Evolutionary conservation across 2,329 filamentous ascomycete species (phyloP).

Genomic region (Sarocladium strictum): DNA sequence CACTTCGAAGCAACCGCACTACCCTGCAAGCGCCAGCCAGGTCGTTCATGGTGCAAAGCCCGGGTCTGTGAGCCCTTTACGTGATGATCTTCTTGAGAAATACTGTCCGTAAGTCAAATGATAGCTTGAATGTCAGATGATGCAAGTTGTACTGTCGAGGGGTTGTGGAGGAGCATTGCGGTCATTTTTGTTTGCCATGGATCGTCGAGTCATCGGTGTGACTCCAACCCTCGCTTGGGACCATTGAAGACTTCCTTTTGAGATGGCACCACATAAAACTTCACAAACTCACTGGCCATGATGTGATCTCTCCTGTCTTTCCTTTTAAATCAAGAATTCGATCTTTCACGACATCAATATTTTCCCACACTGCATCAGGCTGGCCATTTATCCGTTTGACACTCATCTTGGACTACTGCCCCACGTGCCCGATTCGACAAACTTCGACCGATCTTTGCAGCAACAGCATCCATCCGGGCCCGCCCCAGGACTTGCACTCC

Average conservation of each 20-base stretch:
- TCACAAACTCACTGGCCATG: too few species aligned
- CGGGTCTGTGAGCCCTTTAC: too few species aligned
- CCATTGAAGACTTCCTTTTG: too few species aligned
- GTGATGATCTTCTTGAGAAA: too few species aligned
- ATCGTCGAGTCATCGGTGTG: background rate
- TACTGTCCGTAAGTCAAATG: too few species aligned
- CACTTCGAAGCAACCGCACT: background rate
- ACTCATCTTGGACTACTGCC: background rate
- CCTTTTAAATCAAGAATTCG: too few species aligned
- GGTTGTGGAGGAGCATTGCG: background rate
- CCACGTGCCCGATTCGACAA: slow-evolving; percentile 1
- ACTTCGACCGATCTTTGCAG: background rate
- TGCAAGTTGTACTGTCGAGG: background rate
- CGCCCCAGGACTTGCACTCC: background rate
- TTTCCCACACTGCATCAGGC: background rate
- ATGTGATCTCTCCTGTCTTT: too few species aligned
- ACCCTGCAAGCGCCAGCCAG: background rate
- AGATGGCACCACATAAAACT: too few species aligned
- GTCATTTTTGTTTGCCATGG: background rate
- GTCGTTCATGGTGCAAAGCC: too few species aligned
- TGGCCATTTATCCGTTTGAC: background rate
- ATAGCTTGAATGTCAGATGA: too few species aligned
- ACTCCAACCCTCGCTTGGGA: background rate
- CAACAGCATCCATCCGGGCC: background rate
- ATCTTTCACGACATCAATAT: background rate